Conservation (phyloP, 176 grass and related monocot genomes). For the Zea mays region Zm-B73-REFERENCE-NAM-5.0 NC_050105.1:138314001-138314500, state of each 20-base stretch:
- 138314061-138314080: conserved; percentile 89
- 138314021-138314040: conserved; percentile 97
- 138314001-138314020: conserved; percentile 87
- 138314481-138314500: conserved; percentile 87
- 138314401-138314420: not conserved
- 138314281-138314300: no score
- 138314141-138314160: not conserved
- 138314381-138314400: not conserved
- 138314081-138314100: conserved; percentile 80
- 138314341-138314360: conserved; percentile 10
- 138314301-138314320: not conserved
- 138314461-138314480: conserved; percentile 95
- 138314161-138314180: no score
- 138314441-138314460: conserved; percentile 91
- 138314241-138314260: no score
- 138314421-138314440: conserved; percentile 42
- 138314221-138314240: no score
- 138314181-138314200: no score
- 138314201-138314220: no score
- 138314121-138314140: conserved; percentile 43
- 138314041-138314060: conserved; percentile 95
- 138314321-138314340: not conserved
- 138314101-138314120: conserved; percentile 76
- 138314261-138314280: no score
- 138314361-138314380: not conserved